Evolutionary conservation across 2,329 filamentous ascomycete genomes (phyloP).

Genomic region (Scedosporium dehoogii): DNA sequence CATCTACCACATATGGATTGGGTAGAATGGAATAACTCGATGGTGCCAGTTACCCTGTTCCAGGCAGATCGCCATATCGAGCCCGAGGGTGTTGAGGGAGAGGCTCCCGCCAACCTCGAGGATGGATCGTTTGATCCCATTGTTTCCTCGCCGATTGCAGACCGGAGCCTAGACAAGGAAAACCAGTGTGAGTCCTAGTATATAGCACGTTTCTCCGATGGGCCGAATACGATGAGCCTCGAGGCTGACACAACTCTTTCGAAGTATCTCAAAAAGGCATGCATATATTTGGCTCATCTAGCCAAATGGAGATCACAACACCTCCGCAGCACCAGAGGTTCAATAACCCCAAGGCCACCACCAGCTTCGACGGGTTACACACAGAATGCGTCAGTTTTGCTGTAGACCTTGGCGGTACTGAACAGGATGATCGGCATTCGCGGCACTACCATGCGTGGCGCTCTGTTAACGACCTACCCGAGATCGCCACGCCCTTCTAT

Average conservation of each 20-base stretch:
- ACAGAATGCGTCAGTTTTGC: background rate
- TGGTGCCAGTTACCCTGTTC: background rate
- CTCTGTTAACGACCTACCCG: slow-evolving; percentile 7
- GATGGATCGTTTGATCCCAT: background rate
- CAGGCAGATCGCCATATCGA: background rate
- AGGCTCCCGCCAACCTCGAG: slow-evolving; percentile 12
- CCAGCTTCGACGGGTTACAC: background rate
- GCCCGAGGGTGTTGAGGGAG: slow-evolving; percentile 10
- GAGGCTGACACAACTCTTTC: no score
- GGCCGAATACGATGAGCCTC: no score
- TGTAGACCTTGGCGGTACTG: background rate
- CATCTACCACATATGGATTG: slow-evolving; percentile 49
- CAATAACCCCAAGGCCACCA: background rate
- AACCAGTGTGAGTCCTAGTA: background rate
- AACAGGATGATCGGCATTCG: background rate
- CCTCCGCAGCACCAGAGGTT: no score
- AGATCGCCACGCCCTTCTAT: slow-evolving; percentile 9
- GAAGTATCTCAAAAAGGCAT: background rate
- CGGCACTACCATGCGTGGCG: background rate
- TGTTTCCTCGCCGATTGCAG: background rate
- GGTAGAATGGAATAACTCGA: slow-evolving; percentile 48
- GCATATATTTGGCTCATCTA: background rate
- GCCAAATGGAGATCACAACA: no score
- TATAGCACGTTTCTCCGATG: no score
- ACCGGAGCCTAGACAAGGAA: background rate